Base-by-base conservation (phyloP, 805 yeast genomes). In the Helenozyma rhizophorensis region DNA sequence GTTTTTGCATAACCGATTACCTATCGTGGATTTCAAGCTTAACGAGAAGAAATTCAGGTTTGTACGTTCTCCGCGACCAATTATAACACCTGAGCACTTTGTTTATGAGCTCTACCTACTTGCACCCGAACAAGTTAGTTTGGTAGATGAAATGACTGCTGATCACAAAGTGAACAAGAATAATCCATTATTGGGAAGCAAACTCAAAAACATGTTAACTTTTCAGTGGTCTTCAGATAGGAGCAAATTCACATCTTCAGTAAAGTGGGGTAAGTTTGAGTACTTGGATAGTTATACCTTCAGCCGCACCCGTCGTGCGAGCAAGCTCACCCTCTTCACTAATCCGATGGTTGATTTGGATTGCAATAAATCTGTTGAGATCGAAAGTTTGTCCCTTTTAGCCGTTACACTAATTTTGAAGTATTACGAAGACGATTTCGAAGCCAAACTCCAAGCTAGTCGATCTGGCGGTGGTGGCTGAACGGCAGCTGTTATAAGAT, bases 71-170 rank as follows among this genome's bases (percentile, higher is more conserved):
- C 26, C 21, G 5, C 27, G 16, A 15, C 21, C 25, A 9, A 5
- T 28, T 6, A 21, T 14, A 9, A 19, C 23, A 8, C 30, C 25
- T 8, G 30, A 36, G 10, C 26, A 30, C 14, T 40, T 40, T 23
- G 25, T 26, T 11, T 40, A 36, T 18, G 43, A 41, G 12, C 23
- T 43, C n/a, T 41, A 15, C 16, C 30, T 35, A 15, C 34, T 43
- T 22, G 15, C 27, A 4, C 28, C 32, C 2, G 39, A 27, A 7
- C 40, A 38, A 27, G 13, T 14, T 6, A 36, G 45, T 27, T 37
- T 43, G 13, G 19, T 30, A 10, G 45, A 43, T 23, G 25, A 30
- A 14, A 27, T 43, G 32, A 36, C 34, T 22, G 27, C 35, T 9
- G 33, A 36, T 9, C 14, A 21, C n/a, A 41, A 25, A 28, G 38